These are phyloP conservation scores for Rhizoclosmatium globosum DNA, from an alignment of 192 early-diverging fungal genomes.

Conservation along the genomic window DNA sequence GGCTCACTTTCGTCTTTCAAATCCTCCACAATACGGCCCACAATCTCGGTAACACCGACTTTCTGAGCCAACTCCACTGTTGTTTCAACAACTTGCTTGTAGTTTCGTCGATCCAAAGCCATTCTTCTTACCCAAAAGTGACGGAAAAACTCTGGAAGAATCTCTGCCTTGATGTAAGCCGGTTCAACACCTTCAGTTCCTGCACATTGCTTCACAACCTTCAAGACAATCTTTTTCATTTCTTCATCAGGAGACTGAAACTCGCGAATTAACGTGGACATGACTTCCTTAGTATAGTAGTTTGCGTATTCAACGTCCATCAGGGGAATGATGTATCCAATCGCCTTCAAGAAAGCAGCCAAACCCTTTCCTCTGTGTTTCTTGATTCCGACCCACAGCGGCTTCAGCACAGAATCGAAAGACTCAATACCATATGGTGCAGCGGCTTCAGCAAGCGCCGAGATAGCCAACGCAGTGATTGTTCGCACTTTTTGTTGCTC, in stretches of 20 bases:
- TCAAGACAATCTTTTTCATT: constrained; percentile 98
- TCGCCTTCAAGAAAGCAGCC: constrained; percentile 98
- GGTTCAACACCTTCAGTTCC: constrained; percentile 91
- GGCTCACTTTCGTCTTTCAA: constrained; percentile 95
- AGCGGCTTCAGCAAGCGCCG: constrained; percentile 95
- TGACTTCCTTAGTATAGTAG: constrained; percentile 92
- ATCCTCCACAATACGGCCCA: constrained; percentile 85
- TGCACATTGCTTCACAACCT: constrained; percentile 96
- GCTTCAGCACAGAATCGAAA: constrained; percentile 89
- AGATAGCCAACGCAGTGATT: constrained; percentile 92
- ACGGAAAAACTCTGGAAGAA: constrained; percentile 94
- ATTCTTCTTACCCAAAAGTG: constrained; percentile 98
- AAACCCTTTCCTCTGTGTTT: constrained; percentile 95
- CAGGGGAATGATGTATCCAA: constrained; percentile 97
- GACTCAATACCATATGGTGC: constrained; percentile 99
- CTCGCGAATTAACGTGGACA: constrained; percentile 91
- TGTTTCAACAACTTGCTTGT: constrained; percentile 92
- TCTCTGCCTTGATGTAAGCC: constrained; percentile 85
- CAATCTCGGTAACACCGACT: constrained; percentile 92
- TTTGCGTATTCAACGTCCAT: constrained; percentile 97
- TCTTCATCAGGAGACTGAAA: constrained; percentile 98
- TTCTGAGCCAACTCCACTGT: constrained; percentile 94
- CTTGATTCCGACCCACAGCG: constrained; percentile 92
- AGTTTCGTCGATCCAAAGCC: constrained; percentile 94
- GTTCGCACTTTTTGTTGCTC: constrained; percentile 93